Evolutionary conservation across 768 basidiomycete species (phyloP), one percentile per base, ranked within the genome.

Genomic region (Lactifluus piperatus): DNA sequence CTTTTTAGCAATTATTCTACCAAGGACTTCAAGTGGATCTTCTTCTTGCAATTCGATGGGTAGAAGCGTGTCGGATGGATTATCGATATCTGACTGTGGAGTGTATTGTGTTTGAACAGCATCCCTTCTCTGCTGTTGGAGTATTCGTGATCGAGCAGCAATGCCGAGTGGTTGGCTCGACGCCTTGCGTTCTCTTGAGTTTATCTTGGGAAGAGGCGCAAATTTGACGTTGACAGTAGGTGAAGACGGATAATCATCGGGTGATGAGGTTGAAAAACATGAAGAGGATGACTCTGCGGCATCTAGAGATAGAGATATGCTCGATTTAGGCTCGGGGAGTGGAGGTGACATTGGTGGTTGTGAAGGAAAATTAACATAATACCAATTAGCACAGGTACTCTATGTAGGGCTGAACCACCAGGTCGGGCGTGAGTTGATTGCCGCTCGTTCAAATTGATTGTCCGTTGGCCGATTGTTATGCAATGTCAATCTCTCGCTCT

Each of bases 401-500:
- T n/a, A n/a, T n/a, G n/a, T n/a, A n/a, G n/a, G 37, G 24, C 26
- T 37, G 54, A 48, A 36, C 34, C 47, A 34, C 30, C 5, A 30
- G 30, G 8, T 4, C 34, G 34, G 34, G 3, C 34, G 34, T 3
- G 34, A 34, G 16, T 39, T 18, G 37, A 39, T 39, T 39, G 37
- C 37, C 37, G 37, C 37, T 5, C 37, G 5, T 39, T 39, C n/a
- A n/a, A n/a, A n/a, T n/a, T n/a, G n/a, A n/a, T n/a, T n/a, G n/a
- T n/a, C n/a, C n/a, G n/a, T n/a, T n/a, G n/a, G n/a, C n/a, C n/a
- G n/a, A n/a, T n/a, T n/a, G n/a, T n/a, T n/a, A n/a, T n/a, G n/a
- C n/a, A n/a, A 87, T 88, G 87, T 74, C 77, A 39, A 75, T 74
- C 9, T 81, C 81, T 34, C 79, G 86, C 67, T 78, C 82, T 53